These are phyloP conservation scores for Ensete glaucum DNA, from an alignment of 176 grass and related monocot genomes.

Conservation along the genomic window DNA sequence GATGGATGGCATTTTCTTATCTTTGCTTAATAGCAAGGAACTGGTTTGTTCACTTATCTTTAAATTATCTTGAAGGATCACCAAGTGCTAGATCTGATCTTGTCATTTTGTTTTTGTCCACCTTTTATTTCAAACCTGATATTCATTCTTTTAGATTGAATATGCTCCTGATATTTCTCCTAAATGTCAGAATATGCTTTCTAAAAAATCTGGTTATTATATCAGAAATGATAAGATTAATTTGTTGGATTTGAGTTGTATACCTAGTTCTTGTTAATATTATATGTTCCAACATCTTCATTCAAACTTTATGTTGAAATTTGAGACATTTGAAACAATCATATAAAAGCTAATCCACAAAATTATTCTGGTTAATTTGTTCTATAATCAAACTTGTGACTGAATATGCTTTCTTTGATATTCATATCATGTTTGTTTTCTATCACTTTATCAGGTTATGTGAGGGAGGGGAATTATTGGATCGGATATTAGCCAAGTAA, in stretches of 20 bases:
- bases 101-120: background rate
- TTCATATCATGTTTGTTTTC: background rate
- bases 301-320: background rate
- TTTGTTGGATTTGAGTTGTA: no score
- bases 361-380: background rate
- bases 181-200: background rate
- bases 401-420: background rate
- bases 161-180: no score
- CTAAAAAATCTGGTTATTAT: background rate
- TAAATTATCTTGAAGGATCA: background rate
- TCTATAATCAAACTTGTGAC: background rate
- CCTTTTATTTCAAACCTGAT: background rate
- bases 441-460: slow-evolving; percentile 13
- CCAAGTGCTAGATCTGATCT: background rate
- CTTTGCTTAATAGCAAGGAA: background rate
- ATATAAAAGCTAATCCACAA: background rate
- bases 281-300: background rate
- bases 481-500: slow-evolving; percentile 20
- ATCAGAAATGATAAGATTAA: background rate
- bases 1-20: background rate
- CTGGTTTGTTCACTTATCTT: background rate
- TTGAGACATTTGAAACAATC: background rate
- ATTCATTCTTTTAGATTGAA: background rate
- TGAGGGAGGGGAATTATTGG: slow-evolving; percentile 20
- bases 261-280: no score